Evolutionary conservation across 805 yeast genomes (phyloP), one percentile per base, ranked within the genome.

Genomic region (Wickerhamiella dianesei): DNA sequence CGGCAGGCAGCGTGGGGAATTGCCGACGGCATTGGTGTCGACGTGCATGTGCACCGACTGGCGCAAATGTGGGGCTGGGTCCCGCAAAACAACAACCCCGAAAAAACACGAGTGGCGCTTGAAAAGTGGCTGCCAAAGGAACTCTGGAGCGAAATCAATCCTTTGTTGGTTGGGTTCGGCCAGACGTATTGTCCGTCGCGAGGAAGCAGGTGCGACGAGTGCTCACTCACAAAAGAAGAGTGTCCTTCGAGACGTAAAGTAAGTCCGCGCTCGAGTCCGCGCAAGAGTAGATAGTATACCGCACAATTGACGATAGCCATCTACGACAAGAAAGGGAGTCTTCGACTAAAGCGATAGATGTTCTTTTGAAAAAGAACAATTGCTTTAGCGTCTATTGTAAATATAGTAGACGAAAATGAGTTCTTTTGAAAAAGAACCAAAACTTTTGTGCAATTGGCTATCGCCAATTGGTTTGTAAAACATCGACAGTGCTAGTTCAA

Each of bases 141-240:
- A 32, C 70, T 75, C 41, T 88, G 97, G 97, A 68, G 71, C 9
- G 94, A 84, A 48, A 77, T 89, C 37, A 88, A 88, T 60, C 94
- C 94, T 1, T 62, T 82, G 8, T 63, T 89, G 4, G 97, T 88
- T 6, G 96, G 97, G 3, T 88, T 87, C 68, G 97, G 97, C 12
- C 97, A 88, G 61, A 79, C 80, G 0, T 73, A 88, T 2, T 88
- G 96, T 59, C 72, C 77, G 8, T 82, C 95, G 0, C 70, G 80
- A 18, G 16, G 25, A 18, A 13, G 20, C 25, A 21, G 41, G 21
- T 39, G 41, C n/a, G 18, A 18, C 14, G 25, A 39, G 41, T 39
- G 41, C 17, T 19, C 41, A 39, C 25, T 39, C 22, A 39, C 41
- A 14, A 12, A 5, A 6, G 25, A 39, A 39, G 25, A 19, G 41